Conservation (phyloP, 306 rosid genomes). For the Hippophae rhamnoides region DNA sequence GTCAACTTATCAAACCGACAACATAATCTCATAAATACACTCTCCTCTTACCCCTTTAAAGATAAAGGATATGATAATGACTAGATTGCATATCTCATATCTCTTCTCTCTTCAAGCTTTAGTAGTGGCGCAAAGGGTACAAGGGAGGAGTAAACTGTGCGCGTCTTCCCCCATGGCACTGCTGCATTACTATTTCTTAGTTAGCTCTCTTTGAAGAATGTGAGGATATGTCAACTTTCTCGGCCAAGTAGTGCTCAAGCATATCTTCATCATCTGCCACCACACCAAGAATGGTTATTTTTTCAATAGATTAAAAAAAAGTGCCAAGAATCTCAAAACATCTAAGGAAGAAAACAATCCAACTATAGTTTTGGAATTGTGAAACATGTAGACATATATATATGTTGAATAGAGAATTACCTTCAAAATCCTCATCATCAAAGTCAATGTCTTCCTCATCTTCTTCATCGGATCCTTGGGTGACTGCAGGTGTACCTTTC, state of each 20-base stretch:
- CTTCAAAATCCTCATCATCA: constrained; percentile 91
- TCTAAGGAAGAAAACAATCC: no score
- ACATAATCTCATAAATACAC: constrained; percentile 1
- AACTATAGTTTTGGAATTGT: no score
- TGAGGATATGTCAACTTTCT: constrained; percentile 61
- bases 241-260: constrained; percentile 97
- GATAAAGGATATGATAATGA: neutral
- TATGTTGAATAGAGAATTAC: constrained; percentile 24
- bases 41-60: constrained; percentile 4
- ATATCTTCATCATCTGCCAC: constrained; percentile 88
- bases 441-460: constrained; percentile 79
- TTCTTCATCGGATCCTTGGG: constrained; percentile 65
- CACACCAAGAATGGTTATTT: constrained; percentile 6
- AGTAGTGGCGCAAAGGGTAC: neutral
- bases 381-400: neutral
- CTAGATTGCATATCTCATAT: constrained; percentile 11
- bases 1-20: neutral
- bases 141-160: neutral
- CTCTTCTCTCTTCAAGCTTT: neutral
- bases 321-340: no score
- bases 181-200: constrained; percentile 24
- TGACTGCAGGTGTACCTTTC: constrained; percentile 56
- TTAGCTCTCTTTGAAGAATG: constrained; percentile 50
- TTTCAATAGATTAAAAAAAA: no score
- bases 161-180: neutral